Evolutionary conservation across 768 basidiomycete genomes (phyloP).

Genomic region (Tulasnella calospora): DNA sequence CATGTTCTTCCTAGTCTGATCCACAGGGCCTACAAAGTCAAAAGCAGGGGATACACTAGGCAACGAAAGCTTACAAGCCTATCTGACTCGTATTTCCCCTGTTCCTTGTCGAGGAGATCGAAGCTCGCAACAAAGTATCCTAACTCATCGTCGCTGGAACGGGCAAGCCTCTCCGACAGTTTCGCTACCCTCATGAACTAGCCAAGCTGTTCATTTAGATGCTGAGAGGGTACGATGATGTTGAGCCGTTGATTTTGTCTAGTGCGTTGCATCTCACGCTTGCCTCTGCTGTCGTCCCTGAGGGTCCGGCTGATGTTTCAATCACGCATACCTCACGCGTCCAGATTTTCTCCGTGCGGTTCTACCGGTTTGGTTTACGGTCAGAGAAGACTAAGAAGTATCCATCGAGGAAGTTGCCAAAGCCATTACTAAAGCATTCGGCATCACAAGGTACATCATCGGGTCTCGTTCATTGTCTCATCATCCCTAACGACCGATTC

Average conservation of each 20-base stretch:
- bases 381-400: constrained; percentile 90
- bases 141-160: constrained; percentile 86
- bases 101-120: constrained; percentile 12
- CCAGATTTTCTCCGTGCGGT: neutral
- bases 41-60: constrained; percentile 50
- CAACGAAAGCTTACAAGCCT: neutral
- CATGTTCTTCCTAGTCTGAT: constrained; percentile 94
- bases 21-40: constrained; percentile 88
- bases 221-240: constrained; percentile 82
- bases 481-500: neutral
- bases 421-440: constrained; percentile 79
- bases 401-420: constrained; percentile 88
- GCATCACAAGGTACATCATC: constrained; percentile 72
- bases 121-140: constrained; percentile 60
- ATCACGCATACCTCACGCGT: too few relatives aligned
- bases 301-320: too few relatives aligned
- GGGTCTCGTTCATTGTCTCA: constrained; percentile 39
- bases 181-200: constrained; percentile 94
- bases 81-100: neutral
- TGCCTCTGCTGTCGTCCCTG: neutral
- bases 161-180: constrained; percentile 91
- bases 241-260: constrained; percentile 89
- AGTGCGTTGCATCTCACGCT: constrained; percentile 42
- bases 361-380: constrained; percentile 39
- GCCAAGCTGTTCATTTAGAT: constrained; percentile 94